Evolutionary conservation across 208 protist species (phyloP).

Genomic region (Acanthamoeba healyi): DNA sequence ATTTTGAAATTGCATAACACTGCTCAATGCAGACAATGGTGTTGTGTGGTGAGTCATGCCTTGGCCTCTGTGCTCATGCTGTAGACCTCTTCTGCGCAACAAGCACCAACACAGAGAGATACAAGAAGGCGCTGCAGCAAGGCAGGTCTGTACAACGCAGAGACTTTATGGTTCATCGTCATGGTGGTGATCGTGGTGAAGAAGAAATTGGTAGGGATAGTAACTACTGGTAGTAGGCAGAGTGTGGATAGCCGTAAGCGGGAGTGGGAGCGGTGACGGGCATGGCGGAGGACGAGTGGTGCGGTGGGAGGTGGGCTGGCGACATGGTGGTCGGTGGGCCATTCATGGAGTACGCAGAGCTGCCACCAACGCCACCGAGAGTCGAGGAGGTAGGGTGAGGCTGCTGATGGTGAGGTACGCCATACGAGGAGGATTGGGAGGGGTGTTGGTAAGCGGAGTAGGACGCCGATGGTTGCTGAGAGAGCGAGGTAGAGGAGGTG

Average conservation of each 20-base stretch:
- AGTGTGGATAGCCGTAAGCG: not conserved
- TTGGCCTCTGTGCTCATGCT: too few species aligned
- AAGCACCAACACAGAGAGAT: too few species aligned
- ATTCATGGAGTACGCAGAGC: not conserved
- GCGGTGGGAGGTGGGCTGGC: not conserved
- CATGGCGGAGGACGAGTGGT: not conserved
- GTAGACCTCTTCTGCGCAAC: too few species aligned
- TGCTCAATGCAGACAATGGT: too few species aligned
- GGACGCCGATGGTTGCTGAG: not conserved
- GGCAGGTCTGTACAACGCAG: too few species aligned
- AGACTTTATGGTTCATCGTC: too few species aligned
- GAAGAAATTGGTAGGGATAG: not conserved
- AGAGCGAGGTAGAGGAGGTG: not conserved
- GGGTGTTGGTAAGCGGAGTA: not conserved
- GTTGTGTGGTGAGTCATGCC: too few species aligned
- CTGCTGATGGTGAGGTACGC: not conserved
- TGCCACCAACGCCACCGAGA: not conserved
- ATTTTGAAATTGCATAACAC: too few species aligned
- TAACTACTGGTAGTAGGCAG: not conserved
- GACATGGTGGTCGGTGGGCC: slow-evolving; percentile 1
- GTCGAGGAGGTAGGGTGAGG: not conserved
- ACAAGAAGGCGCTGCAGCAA: too few species aligned
- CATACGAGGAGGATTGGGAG: too few species aligned
- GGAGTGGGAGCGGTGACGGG: not conserved
- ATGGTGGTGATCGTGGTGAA: too few species aligned